Percentiles rank a stretch among this genome's conserved stretches.
Evolutionary conservation across 106 monocot species (phyloP).

Genomic region (Ottelia alismoides): DNA sequence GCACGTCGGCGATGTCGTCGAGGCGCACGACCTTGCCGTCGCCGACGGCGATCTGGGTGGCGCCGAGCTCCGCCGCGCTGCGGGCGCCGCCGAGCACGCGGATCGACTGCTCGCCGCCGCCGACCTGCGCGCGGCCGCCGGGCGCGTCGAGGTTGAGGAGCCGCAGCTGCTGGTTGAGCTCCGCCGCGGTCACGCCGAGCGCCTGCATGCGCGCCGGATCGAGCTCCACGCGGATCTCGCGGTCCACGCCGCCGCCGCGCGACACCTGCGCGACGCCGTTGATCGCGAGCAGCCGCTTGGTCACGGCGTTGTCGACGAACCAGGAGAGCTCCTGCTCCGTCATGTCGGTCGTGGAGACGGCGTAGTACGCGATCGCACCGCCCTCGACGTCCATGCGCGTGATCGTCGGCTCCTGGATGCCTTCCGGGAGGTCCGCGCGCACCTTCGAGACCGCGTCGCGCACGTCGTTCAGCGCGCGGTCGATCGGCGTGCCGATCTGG

Average conservation of each 20-base stretch:
- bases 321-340: neutral
- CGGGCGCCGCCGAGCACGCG: neutral
- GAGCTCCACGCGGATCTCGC: neutral
- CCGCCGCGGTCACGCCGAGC: neutral
- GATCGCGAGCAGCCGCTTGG: neutral
- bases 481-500: neutral
- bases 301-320: neutral
- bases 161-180: neutral
- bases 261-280: neutral
- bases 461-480: neutral
- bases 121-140: neutral
- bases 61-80: neutral
- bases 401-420: neutral
- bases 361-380: neutral
- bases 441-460: neutral
- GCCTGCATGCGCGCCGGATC: conserved; percentile 1
- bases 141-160: neutral
- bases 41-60: neutral
- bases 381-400: neutral
- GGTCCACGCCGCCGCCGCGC: neutral
- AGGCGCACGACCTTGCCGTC: neutral
- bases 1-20: neutral
- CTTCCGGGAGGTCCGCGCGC: neutral
- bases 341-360: neutral
- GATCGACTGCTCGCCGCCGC: neutral